phyloP scores from a whole-genome alignment of 179 eudicot species.

The Amaranthus tricolor region DNA sequence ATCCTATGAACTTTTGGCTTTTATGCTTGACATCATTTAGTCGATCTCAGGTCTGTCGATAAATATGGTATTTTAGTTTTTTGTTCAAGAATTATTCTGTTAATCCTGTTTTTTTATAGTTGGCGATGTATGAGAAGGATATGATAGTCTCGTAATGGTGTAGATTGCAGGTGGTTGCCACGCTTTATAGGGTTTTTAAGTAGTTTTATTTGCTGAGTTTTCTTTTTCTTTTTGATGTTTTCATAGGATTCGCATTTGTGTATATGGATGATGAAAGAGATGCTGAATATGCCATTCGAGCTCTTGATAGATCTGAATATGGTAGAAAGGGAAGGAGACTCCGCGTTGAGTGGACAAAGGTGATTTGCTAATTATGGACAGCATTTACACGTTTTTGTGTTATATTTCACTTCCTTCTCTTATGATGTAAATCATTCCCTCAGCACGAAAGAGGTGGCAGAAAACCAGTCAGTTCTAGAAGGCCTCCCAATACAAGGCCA shows the following conservation, averaged over 20 bases:
- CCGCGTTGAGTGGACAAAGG: constrained; percentile 92
- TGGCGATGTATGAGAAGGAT: constrained; percentile 18
- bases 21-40: constrained; percentile 76
- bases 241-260: constrained; percentile 62
- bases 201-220: constrained; percentile 15
- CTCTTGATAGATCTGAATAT: constrained; percentile 64
- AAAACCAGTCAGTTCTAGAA: constrained; percentile 43
- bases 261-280: constrained; percentile 76
- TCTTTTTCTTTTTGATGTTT: background rate
- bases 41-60: constrained; percentile 80
- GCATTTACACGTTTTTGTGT: background rate
- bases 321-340: constrained; percentile 83
- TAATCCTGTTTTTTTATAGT: constrained; percentile 7
- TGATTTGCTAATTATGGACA: constrained; percentile 13
- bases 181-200: background rate
- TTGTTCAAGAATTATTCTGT: background rate
- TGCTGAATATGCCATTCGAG: constrained; percentile 79
- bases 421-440: constrained; percentile 10
- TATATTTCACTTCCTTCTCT: background rate
- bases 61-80: constrained; percentile 36
- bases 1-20: constrained; percentile 67
- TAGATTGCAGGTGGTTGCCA: constrained; percentile 21
- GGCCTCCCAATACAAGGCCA: constrained; percentile 50
- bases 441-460: constrained; percentile 64
- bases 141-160: constrained; percentile 5